Evolutionary conservation across 805 yeast genomes (phyloP).

Genomic region (Debaryomyces castellii): DNA sequence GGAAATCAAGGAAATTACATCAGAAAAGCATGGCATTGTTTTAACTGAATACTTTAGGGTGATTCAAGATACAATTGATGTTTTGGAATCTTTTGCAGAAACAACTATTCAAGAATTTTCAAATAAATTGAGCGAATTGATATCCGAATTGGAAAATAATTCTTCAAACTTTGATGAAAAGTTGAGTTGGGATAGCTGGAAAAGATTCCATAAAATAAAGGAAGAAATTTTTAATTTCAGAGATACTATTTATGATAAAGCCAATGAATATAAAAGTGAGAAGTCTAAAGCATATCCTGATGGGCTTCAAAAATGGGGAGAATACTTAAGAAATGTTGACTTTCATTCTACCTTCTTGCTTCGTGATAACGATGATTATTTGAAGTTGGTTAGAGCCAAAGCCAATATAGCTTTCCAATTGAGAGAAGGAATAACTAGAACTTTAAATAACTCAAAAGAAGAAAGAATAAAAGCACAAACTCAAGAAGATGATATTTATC

Average conservation of each 20-base stretch:
- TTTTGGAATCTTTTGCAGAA: constrained; percentile 73
- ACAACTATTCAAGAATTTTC: constrained; percentile 65
- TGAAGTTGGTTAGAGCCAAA: constrained; percentile 41
- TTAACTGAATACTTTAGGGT: constrained; percentile 28
- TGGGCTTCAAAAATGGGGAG: constrained; percentile 38
- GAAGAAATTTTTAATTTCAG: constrained; percentile 53
- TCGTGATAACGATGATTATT: constrained; percentile 62
- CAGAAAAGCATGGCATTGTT: constrained; percentile 24
- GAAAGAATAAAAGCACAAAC: neutral
- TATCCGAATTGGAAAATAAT: constrained; percentile 12
- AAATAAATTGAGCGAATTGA: constrained; percentile 48
- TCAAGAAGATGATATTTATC: neutral
- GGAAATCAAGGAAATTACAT: constrained; percentile 23
- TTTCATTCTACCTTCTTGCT: constrained; percentile 49
- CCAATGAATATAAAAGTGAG: constrained; percentile 17
- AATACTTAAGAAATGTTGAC: constrained; percentile 38
- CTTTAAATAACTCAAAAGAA: neutral
- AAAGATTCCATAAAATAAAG: constrained; percentile 56
- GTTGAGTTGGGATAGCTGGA: constrained; percentile 55
- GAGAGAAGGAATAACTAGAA: constrained; percentile 25
- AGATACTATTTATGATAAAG: constrained; percentile 44
- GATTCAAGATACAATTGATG: constrained; percentile 53
- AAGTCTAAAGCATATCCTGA: constrained; percentile 19
- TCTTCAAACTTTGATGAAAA: constrained; percentile 16
- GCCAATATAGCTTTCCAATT: constrained; percentile 44